Evolutionary conservation across 108 stramenopile species (phyloP).

Genomic region (Nannochloropsis salina): DNA sequence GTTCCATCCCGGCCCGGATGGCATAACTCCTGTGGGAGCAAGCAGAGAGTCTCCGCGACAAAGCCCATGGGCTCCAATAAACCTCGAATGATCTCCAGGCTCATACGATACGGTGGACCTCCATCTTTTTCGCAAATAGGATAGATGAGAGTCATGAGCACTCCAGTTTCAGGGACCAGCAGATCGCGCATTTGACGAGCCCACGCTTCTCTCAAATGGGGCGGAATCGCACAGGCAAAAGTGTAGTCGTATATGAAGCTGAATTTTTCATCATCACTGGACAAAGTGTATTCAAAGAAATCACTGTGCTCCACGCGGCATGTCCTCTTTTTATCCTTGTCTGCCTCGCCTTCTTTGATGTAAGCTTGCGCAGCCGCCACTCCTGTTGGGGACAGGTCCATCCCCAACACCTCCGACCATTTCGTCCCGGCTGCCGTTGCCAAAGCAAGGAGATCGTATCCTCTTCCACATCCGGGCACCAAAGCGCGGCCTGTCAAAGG

Average conservation of each 20-base stretch:
- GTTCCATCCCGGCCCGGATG: constrained; percentile 6
- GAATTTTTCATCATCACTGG: not conserved
- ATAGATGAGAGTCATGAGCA: constrained; percentile 2
- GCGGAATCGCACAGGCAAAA: not conserved
- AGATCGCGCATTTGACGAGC: not conserved
- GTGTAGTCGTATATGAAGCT: constrained; percentile 18
- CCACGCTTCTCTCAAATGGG: not conserved
- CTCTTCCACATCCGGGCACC: not conserved
- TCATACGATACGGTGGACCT: constrained; percentile 1
- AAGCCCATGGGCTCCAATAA: constrained; percentile 15
- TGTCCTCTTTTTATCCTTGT: not conserved
- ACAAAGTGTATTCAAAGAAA: not conserved
- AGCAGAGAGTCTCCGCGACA: not conserved
- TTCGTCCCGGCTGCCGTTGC: not conserved
- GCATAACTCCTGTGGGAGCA: not conserved
- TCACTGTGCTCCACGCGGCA: not conserved
- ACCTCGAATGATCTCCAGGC: not conserved
- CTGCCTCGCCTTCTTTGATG: not conserved
- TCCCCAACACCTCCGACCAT: not conserved
- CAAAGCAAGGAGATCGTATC: not conserved
- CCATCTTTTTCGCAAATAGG: constrained; percentile 6
- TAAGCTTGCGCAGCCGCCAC: not conserved
- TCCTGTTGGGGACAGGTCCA: not conserved
- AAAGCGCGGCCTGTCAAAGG: constrained; percentile 5
- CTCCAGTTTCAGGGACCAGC: not conserved